phyloP scores from a whole-genome alignment of 768 basidiomycete genomes.

The Xerocomellus amylosporus region DNA sequence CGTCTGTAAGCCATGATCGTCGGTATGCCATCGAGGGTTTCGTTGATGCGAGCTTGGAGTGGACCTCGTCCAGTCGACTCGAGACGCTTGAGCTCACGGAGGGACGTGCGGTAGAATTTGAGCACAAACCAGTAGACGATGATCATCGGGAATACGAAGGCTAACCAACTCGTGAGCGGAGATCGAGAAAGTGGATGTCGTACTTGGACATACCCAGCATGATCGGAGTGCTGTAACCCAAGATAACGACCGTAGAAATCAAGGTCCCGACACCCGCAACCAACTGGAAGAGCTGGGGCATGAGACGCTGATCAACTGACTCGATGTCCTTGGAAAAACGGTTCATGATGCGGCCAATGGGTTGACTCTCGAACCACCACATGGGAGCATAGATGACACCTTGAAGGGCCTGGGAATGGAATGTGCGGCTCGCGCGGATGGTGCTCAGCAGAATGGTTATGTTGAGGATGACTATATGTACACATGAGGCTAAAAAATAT shows the following conservation, averaged over 20 bases:
- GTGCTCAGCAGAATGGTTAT: slow-evolving; percentile 25
- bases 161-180: slow-evolving; percentile 21
- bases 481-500: background rate
- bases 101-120: slow-evolving; percentile 45
- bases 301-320: slow-evolving; percentile 38
- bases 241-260: slow-evolving; percentile 22
- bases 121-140: slow-evolving; percentile 43
- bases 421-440: slow-evolving; percentile 26
- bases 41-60: slow-evolving; percentile 51
- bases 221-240: slow-evolving; percentile 27
- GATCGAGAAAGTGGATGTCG: slow-evolving; percentile 5
- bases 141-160: slow-evolving; percentile 22
- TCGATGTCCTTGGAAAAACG: slow-evolving; percentile 45
- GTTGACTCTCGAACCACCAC: slow-evolving; percentile 34
- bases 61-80: slow-evolving; percentile 46
- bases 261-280: slow-evolving; percentile 24
- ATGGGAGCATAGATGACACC: slow-evolving; percentile 27
- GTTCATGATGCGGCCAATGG: slow-evolving; percentile 46
- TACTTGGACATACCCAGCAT: slow-evolving; percentile 36
- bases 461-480: slow-evolving; percentile 28
- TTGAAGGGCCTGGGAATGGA: slow-evolving; percentile 24
- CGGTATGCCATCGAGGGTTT: slow-evolving; percentile 45
- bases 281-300: slow-evolving; percentile 31
- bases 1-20: slow-evolving; percentile 49
- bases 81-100: slow-evolving; percentile 45